Evolutionary conservation across 106 monocot genomes (phyloP), one percentile per base, ranked within the genome.

Genomic region (Vanilla planifolia): DNA sequence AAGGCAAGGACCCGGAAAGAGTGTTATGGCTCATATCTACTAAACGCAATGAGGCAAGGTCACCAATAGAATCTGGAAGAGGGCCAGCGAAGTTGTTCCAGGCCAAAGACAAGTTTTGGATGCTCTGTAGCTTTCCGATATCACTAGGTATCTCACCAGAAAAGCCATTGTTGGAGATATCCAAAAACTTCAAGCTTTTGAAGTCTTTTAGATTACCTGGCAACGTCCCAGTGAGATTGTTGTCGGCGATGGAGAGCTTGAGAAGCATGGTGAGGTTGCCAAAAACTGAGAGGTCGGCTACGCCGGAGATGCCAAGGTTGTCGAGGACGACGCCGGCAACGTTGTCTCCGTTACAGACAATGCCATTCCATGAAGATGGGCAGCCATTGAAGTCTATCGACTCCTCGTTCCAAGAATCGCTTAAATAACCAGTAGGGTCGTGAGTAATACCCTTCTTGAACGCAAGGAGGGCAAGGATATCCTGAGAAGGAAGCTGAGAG

Each of bases 361-460:
- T 75, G 43, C 96, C 96, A 26, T 91, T 96, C 96, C 96, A 96
- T 2, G 91, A 91, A 1, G 91, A 74, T 3, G 96, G 96, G 75
- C 96, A 96, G 58, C 96, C 96, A 43, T 91, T 79, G 75, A 82
- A 91, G 44, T 96, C 91, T 33, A 96, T 75, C 5, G 96, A 87
- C 53, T 96, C 91, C 60, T 96, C 96, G 36, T 82, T 91, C 96
- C 96, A 96, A 0, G 96, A 96, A 19, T 81, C 84, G 8, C 64
- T 19, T 50, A 96, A 71, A 72, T 80, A 96, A 15, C 96, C 96
- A 1, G 78, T 76, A 4, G 96, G 96, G 43, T 96, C 96, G 13
- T 63, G 84, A 2, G 70, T 77, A 34, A 96, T 84, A 3, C 84
- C 81, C 50, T 91, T 96, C 79, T 91, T 90, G 72, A 96, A 96